Percentiles rank a stretch among this genome's conserved stretches.
phyloP scores from a whole-genome alignment of 352 stramenopile species.

The Pythium graminicola region DNA sequence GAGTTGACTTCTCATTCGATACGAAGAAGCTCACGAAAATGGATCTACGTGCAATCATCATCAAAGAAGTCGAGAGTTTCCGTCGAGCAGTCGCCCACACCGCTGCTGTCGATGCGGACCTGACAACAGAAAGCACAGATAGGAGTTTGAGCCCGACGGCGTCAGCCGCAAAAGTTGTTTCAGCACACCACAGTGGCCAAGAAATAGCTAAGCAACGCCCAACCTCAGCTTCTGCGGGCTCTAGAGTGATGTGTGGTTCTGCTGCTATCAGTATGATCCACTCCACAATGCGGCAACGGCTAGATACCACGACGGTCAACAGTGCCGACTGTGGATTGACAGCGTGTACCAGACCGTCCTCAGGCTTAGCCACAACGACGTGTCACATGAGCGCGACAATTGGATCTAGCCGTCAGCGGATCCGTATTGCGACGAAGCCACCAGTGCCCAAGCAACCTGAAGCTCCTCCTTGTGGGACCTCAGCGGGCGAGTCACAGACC shows the following conservation, averaged over 20 bases:
- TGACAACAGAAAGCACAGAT: slow-evolving; percentile 5
- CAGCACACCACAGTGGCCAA: not conserved
- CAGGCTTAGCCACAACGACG: not conserved
- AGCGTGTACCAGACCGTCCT: not conserved
- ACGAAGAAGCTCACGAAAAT: slow-evolving; percentile 62
- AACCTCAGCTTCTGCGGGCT: not conserved
- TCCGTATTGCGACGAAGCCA: slow-evolving; percentile 44
- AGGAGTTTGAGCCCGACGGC: too few relatives aligned
- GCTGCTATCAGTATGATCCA: slow-evolving; percentile 45
- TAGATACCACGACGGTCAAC: slow-evolving; percentile 13
- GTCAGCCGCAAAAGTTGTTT: too few relatives aligned
- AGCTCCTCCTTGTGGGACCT: not conserved
- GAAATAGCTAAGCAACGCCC: not conserved
- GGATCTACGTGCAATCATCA: slow-evolving; percentile 58
- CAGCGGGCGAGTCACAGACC: slow-evolving; percentile 10
- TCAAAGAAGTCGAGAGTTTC: slow-evolving; percentile 63
- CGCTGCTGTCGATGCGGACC: slow-evolving; percentile 9
- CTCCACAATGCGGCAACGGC: slow-evolving; percentile 28
- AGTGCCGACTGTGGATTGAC: not conserved
- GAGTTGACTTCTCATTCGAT: slow-evolving; percentile 67
- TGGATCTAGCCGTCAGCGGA: slow-evolving; percentile 45
- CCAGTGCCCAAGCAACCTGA: slow-evolving; percentile 39
- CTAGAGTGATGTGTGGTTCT: slow-evolving; percentile 27
- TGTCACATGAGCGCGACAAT: slow-evolving; percentile 24
- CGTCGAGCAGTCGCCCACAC: slow-evolving; percentile 27